Base-by-base conservation (phyloP, 768 basidiomycete species). In the Sarcodon aspratus region DNA sequence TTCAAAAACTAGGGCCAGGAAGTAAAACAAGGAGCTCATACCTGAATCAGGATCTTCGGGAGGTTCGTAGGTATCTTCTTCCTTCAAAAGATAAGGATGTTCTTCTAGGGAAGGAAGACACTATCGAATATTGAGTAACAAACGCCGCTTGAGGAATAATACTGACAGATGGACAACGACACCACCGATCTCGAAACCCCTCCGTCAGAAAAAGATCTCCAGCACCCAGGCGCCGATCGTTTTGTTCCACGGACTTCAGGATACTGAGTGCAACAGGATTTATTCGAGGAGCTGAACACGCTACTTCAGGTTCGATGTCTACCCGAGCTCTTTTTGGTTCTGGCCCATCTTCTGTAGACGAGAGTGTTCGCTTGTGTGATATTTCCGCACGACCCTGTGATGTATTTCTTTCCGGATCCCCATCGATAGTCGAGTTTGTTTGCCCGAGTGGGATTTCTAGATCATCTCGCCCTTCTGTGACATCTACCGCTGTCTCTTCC, bases 1-100 rank as follows among this genome's bases (percentile, higher is more conserved):
- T 27, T 17, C 40, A 42, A 17, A 11, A 13, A 27, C 5, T 27
- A 9, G 27, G 13, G 40, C 11, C 40, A 42, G 7, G 8, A 8
- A n/a, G 17, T 17, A 38, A 13, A 6, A 18, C 13, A 38, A 6
- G 6, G 37, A 6, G 37, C 4, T 9, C 5, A 13, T 46, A 80
- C 88, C 79, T 52, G 80, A 87, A 59, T 92, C 89, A 9, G 89
- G 88, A 63, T 91, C 89, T 57, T 86, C 80, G 3, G 88, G 89
- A 1, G 85, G 86, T 59, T 88, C 84, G 52, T 87, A 91, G 0
- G 82, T 87, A 37, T 87, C 85, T 53, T 91, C 89, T 61, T 85
- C 85, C 53, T 84, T 73, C 9, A 87, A 63, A 18, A 91, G 67
- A 63, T 73, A 89, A 27, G 76, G 69, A 56, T 75, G 66, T 12